These are phyloP conservation scores for Collariella sp. DNA, from an alignment of 495 filamentous ascomycete species.

Conservation along the genomic window DNA sequence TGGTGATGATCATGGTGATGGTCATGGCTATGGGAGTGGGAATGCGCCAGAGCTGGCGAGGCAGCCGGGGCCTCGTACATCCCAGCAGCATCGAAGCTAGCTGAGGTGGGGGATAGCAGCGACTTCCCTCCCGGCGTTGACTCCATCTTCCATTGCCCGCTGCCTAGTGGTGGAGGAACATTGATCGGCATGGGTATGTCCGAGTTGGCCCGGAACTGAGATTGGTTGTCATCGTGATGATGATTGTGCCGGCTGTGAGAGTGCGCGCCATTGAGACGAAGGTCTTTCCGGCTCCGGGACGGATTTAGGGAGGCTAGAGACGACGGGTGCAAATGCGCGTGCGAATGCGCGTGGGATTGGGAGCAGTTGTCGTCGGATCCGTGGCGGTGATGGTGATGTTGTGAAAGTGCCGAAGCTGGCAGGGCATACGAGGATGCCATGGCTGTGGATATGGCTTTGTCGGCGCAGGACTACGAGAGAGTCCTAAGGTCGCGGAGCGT, in stretches of 20 bases:
- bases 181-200: constrained; percentile 27
- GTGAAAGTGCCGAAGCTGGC: constrained; percentile 39
- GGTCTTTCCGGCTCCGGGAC: constrained; percentile 17
- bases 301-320: constrained; percentile 19
- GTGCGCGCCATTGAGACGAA: constrained; percentile 15
- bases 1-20: constrained; percentile 13
- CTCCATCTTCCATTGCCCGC: constrained; percentile 23
- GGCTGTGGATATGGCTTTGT: neutral
- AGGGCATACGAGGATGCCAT: constrained; percentile 47
- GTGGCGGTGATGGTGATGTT: constrained; percentile 36
- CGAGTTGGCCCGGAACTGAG: constrained; percentile 29
- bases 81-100: constrained; percentile 19
- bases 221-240: constrained; percentile 19
- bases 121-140: constrained; percentile 28
- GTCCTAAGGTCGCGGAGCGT: constrained; percentile 14
- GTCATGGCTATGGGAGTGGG: constrained; percentile 22
- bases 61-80: constrained; percentile 22
- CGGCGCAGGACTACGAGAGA: neutral
- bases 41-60: constrained; percentile 8
- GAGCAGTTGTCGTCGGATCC: constrained; percentile 21
- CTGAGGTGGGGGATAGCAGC: constrained; percentile 22
- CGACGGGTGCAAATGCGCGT: constrained; percentile 30
- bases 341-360: constrained; percentile 34
- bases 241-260: constrained; percentile 23
- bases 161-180: constrained; percentile 26